phyloP scores from a whole-genome alignment of 257 asterid genomes.

The Knoxia roxburghii region DNA sequence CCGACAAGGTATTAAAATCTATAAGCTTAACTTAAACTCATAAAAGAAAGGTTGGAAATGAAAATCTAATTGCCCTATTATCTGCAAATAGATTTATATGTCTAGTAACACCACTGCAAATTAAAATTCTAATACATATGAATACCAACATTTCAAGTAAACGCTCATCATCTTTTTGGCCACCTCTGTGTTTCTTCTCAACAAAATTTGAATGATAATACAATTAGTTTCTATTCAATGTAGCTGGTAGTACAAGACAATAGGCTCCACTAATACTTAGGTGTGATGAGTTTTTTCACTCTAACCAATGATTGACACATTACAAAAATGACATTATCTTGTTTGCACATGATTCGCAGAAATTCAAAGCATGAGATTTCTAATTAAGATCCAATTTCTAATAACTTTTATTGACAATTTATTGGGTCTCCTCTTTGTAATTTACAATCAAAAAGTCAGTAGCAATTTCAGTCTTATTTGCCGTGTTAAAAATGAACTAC shows the following conservation, averaged over 20 bases:
- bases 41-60: not conserved
- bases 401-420: too few relatives aligned
- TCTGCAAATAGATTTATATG: not conserved
- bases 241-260: not conserved
- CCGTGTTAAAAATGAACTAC: too few relatives aligned
- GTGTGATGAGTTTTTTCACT: not conserved
- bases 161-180: not conserved
- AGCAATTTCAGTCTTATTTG: not conserved
- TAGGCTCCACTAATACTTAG: too few relatives aligned
- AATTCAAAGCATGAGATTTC: not conserved
- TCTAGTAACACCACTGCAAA: not conserved
- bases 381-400: too few relatives aligned
- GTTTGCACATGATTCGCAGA: not conserved
- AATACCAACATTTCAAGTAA: not conserved
- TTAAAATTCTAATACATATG: not conserved
- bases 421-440: not conserved
- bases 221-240: not conserved
- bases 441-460: not conserved
- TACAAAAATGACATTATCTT: not conserved
- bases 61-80: not conserved
- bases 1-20: not conserved
- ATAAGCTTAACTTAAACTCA: not conserved
- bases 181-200: not conserved
- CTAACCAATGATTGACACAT: not conserved
- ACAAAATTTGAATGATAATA: not conserved